Base-by-base conservation (phyloP, 192 early-diverging fungal genomes). In the Dimargaris xerosporica region DNA sequence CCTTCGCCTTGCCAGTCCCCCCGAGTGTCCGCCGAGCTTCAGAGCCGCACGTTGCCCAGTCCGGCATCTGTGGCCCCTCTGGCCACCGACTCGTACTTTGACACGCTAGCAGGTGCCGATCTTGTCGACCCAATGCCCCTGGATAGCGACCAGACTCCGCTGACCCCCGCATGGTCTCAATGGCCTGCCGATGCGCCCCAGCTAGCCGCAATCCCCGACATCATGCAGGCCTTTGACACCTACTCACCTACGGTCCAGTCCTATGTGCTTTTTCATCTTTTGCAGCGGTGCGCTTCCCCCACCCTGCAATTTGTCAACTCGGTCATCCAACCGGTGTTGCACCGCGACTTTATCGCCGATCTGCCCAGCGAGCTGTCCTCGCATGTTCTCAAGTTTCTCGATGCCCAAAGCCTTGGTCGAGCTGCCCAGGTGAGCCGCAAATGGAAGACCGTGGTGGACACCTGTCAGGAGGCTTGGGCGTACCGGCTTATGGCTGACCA, bases 221-320 rank as follows among this genome's bases (percentile, higher is more conserved):
- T 93, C 30, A 68, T 94, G 54, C 65, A 75, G 15, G 85, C 89
- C 11, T 98, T 87, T 76, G 91, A 93, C 73, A 73, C 78, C 21
- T 72, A 93, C 25, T 84, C 94, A 0, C 54, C 79, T 0, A 72
- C 75, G 31, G 73, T 92, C 70, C 88, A 96, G 72, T 82, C 86
- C 11, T 96, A 93, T 55, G 72, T 95, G 62, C 79, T 97, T 43
- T 85, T 91, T 64, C 87, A 97, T 62, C 72, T 99, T 19, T 78
- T 99, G 41, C 82, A 86, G 25, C 82, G 91, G 19, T 91, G 83
- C 23, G 82, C 88, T 10, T 80, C 85, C 3, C 75, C 84, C 3
- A 85, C 87, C 2, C 80, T 99, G 60, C 92, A 96, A 73, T 92
- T 92, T 75, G 85, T 93, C n/a, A 84, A 85, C 56, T 82, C 86